Evolutionary conservation across 257 asterid genomes (phyloP), one percentile per base, ranked within the genome.

Genomic region (Fraxinus cuspidata): DNA sequence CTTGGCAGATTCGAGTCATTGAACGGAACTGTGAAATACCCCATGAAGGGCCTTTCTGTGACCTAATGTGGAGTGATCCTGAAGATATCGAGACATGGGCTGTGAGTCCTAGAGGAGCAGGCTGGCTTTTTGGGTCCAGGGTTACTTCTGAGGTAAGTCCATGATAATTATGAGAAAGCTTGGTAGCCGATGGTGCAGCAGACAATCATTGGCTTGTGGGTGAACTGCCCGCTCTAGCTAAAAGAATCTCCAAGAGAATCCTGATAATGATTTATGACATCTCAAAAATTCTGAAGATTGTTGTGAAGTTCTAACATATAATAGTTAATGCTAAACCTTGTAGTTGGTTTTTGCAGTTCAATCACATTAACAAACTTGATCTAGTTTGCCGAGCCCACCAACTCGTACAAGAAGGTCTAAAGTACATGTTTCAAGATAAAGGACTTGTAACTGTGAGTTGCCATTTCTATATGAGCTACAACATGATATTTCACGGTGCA

Each of bases 11-110:
- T 83, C 89, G 99, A 81, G 93, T 96, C 60, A 88, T 96, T 72
- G 99, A 93, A 44, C 83, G 98, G 76, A 93, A 92, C 84, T 91
- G 99, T 72, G 99, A 96, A 79, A 96, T 96, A 75, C 99, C 99
- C 66, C 98, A 96, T 83, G 99, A 96, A 87, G 99, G 99, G 77
- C 98, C 99, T 42, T 93, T 96, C 87, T 96, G 99, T 77, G 99
- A 96, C 88, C 92, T 96, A 56, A 96, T 96, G 99, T 96, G 99
- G 99, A 96, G 99, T 89, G 99, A 96, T 79, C 99, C 99, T 44
- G 99, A 96, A 88, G 99, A 96, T 81, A 96, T 96, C 74, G 99
- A 96, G 84, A 96, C 98, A 42, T 96, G 99, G 99, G 97, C 99
- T 34, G 99, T 96, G 44, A 96, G 99, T 83, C 99, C 99, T 29